Evolutionary conservation across 1,139 yeast species (phyloP), one percentile per base, ranked within the genome.

Genomic region (Lodderomyces margitis): DNA sequence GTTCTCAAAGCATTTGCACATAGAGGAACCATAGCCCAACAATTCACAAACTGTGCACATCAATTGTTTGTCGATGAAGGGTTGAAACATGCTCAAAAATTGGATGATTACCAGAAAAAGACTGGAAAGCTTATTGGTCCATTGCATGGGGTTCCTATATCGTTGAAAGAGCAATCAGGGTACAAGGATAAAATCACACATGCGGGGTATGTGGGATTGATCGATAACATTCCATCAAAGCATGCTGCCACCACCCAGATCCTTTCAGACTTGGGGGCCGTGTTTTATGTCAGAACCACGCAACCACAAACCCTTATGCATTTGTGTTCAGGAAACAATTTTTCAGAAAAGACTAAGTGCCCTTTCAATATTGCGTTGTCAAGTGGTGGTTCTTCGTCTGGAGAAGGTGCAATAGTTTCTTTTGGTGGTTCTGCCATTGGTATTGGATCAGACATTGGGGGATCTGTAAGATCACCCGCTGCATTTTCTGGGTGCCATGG

Each of bases 361-460:
- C 78, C 78, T 8, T 61, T 49, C 56, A 71, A 72, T 51, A 53
- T 68, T 53, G 51, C 58, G 7, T 66, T 72, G 47, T 59, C 74
- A 4, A 56, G 75, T 3, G 78, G 78, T 47, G 94, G 94, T 9
- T 81, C 88, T 0, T 81, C 88, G 1, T 81, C 87, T 25, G 94
- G 94, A 51, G 92, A 84, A 59, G 89, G 91, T 50, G 77, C 89
- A 0, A 59, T 81, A 50, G 78, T 81, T 36, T 79, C 76, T 1
- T 76, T 81, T 61, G 83, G 80, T 37, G 88, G 83, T 9, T 78
- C 87, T 23, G 70, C 78, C 2, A 48, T 83, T 34, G 91, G 91
- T 36, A 70, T 84, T 44, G 92, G 92, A 15, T 75, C 86, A 33
- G 94, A 85, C 60, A 83, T 85, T 51, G 94, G 92, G 46, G 94